Conservation (phyloP, 2,329 filamentous ascomycete species). For the Calonectria multiphialidica region DNA sequence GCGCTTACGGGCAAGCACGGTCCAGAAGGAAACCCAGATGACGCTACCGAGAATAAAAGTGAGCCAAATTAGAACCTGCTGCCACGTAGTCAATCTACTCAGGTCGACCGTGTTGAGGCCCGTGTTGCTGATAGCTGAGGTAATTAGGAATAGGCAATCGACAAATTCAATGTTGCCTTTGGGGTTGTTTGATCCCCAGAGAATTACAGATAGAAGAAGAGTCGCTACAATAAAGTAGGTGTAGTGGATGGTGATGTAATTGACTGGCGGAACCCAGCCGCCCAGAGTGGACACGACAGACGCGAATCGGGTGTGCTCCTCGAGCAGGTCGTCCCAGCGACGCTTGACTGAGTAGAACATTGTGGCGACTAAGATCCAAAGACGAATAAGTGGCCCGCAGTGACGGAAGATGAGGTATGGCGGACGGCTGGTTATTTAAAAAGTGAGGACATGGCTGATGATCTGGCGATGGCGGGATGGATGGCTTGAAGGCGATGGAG, state of each 20-base stretch:
- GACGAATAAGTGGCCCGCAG: background rate
- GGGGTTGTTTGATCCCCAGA: constrained; percentile 69
- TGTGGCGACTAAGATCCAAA: constrained; percentile 11
- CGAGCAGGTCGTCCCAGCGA: constrained; percentile 37
- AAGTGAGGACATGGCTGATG: constrained; percentile 31
- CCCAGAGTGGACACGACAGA: constrained; percentile 8
- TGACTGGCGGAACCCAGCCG: constrained; percentile 57
- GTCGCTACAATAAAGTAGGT: constrained; percentile 71
- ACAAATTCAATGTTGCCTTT: constrained; percentile 66
- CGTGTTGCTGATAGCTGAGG: constrained; percentile 75
- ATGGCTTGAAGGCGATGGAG: background rate
- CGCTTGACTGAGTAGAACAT: constrained; percentile 36
- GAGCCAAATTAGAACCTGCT: constrained; percentile 74
- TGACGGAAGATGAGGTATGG: background rate
- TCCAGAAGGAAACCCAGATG: constrained; percentile 75
- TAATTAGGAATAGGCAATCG: constrained; percentile 75
- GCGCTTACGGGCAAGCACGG: constrained; percentile 69
- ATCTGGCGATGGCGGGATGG: background rate
- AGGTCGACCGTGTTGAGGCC: constrained; percentile 78
- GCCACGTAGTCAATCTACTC: constrained; percentile 73
- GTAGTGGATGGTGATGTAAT: constrained; percentile 76
- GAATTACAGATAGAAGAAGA: constrained; percentile 69
- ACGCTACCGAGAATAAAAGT: constrained; percentile 75
- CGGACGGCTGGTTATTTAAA: constrained; percentile 25
- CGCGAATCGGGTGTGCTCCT: constrained; percentile 35